Percentiles rank a stretch among this genome's conserved stretches.
Evolutionary conservation across 768 basidiomycete species (phyloP).

Genomic region (Guyanaporus albipodus): DNA sequence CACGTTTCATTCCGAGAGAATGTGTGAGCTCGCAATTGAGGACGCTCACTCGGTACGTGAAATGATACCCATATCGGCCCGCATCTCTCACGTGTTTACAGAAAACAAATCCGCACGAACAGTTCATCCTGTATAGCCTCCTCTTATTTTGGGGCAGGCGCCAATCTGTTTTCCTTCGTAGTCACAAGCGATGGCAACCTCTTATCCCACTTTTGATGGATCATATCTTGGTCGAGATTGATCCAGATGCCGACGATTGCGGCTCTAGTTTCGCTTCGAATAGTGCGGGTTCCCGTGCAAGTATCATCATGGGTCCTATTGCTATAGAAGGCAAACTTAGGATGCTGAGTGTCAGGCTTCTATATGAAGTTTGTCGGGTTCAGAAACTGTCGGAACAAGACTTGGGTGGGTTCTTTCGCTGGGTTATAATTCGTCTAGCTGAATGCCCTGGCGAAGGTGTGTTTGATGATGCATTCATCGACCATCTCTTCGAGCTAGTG

Average conservation of each 20-base stretch:
- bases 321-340: slow-evolving; percentile 85
- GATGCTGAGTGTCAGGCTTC: slow-evolving; percentile 61
- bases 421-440: neutral
- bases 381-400: slow-evolving; percentile 78
- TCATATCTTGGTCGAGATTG: slow-evolving; percentile 76
- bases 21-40: slow-evolving; percentile 75
- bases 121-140: slow-evolving; percentile 74
- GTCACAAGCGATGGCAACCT: slow-evolving; percentile 78
- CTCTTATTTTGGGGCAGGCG: slow-evolving; percentile 74
- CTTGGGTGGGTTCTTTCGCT: slow-evolving; percentile 54
- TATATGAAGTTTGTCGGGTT: slow-evolving; percentile 93
- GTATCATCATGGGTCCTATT: slow-evolving; percentile 42
- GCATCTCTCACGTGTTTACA: slow-evolving; percentile 26
- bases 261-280: slow-evolving; percentile 33
- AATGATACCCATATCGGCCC: neutral
- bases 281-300: slow-evolving; percentile 30
- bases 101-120: slow-evolving; percentile 83
- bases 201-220: slow-evolving; percentile 83
- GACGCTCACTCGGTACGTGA: slow-evolving; percentile 61
- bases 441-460: slow-evolving; percentile 44
- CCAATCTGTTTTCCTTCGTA: slow-evolving; percentile 65
- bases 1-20: slow-evolving; percentile 85
- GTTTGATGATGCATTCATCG: slow-evolving; percentile 82
- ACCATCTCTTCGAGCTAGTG: slow-evolving; percentile 87
- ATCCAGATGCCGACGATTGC: slow-evolving; percentile 65